A percentile compares a stretch with the other conserved stretches of the same genome.
Evolutionary conservation across 2,329 filamentous ascomycete genomes (phyloP).

Genomic region (Cercospora zeae-maydis): DNA sequence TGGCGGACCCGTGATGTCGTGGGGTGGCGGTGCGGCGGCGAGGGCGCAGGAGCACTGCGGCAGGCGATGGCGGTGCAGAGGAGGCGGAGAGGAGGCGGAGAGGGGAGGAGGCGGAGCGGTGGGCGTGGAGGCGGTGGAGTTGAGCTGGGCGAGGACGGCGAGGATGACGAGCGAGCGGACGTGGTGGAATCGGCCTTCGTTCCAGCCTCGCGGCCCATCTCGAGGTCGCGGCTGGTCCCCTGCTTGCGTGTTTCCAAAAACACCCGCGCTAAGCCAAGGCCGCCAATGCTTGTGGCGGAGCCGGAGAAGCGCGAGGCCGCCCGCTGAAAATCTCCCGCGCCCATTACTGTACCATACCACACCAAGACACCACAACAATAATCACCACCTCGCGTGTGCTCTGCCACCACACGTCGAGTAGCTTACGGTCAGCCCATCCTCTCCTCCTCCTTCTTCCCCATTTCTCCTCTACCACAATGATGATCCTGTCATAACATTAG

Average conservation of each 20-base stretch:
- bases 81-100: not conserved
- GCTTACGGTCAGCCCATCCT: slow-evolving; percentile 10
- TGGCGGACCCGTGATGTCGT: not conserved
- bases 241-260: not conserved
- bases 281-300: not conserved
- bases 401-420: not conserved
- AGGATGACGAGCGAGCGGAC: not conserved
- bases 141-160: not conserved
- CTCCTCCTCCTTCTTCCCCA: not conserved
- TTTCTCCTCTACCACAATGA: slow-evolving; percentile 13
- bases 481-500: slow-evolving; percentile 41
- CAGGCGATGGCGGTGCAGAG: not conserved
- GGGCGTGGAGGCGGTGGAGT: not conserved
- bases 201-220: not conserved
- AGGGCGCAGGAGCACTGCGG: not conserved
- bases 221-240: not conserved
- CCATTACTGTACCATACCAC: not conserved
- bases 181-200: not conserved
- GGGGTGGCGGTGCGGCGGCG: not conserved
- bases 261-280: not conserved
- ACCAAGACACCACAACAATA: not conserved
- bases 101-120: not conserved
- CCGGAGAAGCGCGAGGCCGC: not conserved
- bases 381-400: not conserved
- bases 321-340: not conserved